These are phyloP conservation scores for Prunus padus DNA, from an alignment of 306 rosid genomes.

Conservation along the genomic window DNA sequence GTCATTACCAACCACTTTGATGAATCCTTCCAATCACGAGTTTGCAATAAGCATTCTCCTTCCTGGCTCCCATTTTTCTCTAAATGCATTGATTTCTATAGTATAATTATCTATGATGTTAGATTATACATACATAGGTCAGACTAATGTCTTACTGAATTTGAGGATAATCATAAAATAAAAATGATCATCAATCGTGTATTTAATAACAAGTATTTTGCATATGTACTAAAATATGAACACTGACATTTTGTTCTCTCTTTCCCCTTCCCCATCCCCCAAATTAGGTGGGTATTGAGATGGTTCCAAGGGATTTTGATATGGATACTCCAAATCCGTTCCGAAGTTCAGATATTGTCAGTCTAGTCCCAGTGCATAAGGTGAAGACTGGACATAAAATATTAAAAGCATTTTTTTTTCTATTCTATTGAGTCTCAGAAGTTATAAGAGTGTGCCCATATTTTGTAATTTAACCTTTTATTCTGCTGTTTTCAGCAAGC, in stretches of 20 bases:
- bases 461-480: slow-evolving; percentile 22
- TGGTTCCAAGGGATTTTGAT: slow-evolving; percentile 91
- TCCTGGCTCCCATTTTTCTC: too few relatives aligned
- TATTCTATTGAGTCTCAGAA: slow-evolving; percentile 2
- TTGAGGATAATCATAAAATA: not conserved
- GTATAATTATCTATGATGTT: too few relatives aligned
- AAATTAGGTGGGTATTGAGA: slow-evolving; percentile 86
- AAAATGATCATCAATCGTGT: too few relatives aligned
- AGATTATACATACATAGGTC: too few relatives aligned
- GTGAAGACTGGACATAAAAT: slow-evolving; percentile 40
- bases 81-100: too few relatives aligned
- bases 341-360: slow-evolving; percentile 71
- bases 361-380: slow-evolving; percentile 96
- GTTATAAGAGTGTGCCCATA: slow-evolving; percentile 17
- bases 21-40: not conserved
- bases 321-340: slow-evolving; percentile 88
- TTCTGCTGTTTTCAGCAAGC: slow-evolving; percentile 78
- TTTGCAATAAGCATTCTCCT: not conserved
- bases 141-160: not conserved
- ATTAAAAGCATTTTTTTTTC: slow-evolving; percentile 20
- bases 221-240: not conserved
- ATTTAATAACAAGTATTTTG: not conserved
- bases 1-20: not conserved
- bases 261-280: not conserved
- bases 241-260: slow-evolving; percentile 25